phyloP scores from a whole-genome alignment of 1,284 basidiomycete genomes.

The Moesziomyces parantarcticus region DNA sequence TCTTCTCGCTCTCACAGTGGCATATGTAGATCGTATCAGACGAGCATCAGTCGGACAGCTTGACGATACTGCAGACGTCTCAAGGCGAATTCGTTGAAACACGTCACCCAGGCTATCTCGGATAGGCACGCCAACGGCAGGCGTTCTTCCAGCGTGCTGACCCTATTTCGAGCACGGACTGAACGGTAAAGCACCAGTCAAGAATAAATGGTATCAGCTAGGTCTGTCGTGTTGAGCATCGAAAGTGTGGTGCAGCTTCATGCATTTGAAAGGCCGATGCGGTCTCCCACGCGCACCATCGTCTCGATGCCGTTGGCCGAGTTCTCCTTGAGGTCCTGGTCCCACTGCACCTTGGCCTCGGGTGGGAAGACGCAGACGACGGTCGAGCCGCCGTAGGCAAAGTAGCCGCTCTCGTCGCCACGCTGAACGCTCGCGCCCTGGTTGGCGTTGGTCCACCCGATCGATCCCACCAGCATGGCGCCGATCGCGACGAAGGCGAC shows the following conservation, averaged over 20 bases:
- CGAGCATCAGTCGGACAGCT: too few species aligned
- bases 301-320: slow-evolving; percentile 77
- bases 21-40: too few species aligned
- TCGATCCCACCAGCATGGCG: slow-evolving; percentile 74
- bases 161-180: too few species aligned
- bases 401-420: slow-evolving; percentile 83
- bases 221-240: too few species aligned
- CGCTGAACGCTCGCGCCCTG: slow-evolving; percentile 82
- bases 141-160: too few species aligned
- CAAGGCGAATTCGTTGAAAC: too few species aligned
- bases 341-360: slow-evolving; percentile 76
- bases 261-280: slow-evolving; percentile 48
- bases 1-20: too few species aligned
- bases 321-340: slow-evolving; percentile 85
- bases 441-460: slow-evolving; percentile 78
- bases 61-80: too few species aligned
- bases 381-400: slow-evolving; percentile 67
- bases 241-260: not conserved
- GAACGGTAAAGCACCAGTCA: too few species aligned
- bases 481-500: slow-evolving; percentile 63
- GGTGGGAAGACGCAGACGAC: slow-evolving; percentile 50
- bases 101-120: too few species aligned
- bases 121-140: too few species aligned
- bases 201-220: not conserved
- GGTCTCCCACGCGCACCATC: slow-evolving; percentile 74